Percentiles rank a stretch among this genome's conserved stretches.
Conservation (phyloP, 352 stramenopile genomes). For the Globisporangium nunn region DNA sequence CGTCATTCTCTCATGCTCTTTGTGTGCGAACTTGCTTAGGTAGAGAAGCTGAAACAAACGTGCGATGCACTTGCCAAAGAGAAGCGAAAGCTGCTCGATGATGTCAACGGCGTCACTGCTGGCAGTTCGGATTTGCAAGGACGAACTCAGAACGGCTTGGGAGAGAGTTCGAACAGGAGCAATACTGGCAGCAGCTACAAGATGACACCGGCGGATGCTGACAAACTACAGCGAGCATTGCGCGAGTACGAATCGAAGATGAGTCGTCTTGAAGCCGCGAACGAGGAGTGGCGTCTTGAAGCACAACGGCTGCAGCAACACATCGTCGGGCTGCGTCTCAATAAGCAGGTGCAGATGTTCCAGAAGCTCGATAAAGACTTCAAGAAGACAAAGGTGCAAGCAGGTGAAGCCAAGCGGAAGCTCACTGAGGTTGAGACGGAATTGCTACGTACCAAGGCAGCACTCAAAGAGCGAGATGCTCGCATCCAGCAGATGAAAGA, state of each 20-base stretch:
- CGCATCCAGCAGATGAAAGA: conserved; percentile 54
- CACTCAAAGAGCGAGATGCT: conserved; percentile 43
- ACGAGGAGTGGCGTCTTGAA: conserved; percentile 34
- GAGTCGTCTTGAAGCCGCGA: conserved; percentile 28
- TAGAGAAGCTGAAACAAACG: conserved; percentile 16
- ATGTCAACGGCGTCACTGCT: conserved; percentile 3
- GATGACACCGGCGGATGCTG: conserved; percentile 30
- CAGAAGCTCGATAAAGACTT: conserved; percentile 47
- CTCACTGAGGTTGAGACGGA: conserved; percentile 38
- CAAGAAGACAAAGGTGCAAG: conserved; percentile 21
- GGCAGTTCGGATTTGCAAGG: background rate
- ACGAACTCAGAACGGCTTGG: background rate
- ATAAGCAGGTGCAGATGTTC: conserved; percentile 40
- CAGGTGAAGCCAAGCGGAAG: conserved; percentile 19
- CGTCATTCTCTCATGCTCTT: background rate
- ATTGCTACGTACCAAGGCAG: conserved; percentile 37
- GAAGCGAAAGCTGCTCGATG: conserved; percentile 20
- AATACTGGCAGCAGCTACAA: background rate
- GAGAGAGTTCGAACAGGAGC: background rate
- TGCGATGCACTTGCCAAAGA: conserved; percentile 17
- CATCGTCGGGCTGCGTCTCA: conserved; percentile 36
- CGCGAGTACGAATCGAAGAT: conserved; percentile 48
- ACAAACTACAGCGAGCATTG: conserved; percentile 41
- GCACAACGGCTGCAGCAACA: conserved; percentile 49
- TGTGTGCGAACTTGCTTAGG: background rate